Percentiles rank a stretch among this genome's conserved stretches.
These are phyloP conservation scores for Lathyrus oleraceus DNA, from an alignment of 306 rosid species.

Conservation along the genomic window DNA sequence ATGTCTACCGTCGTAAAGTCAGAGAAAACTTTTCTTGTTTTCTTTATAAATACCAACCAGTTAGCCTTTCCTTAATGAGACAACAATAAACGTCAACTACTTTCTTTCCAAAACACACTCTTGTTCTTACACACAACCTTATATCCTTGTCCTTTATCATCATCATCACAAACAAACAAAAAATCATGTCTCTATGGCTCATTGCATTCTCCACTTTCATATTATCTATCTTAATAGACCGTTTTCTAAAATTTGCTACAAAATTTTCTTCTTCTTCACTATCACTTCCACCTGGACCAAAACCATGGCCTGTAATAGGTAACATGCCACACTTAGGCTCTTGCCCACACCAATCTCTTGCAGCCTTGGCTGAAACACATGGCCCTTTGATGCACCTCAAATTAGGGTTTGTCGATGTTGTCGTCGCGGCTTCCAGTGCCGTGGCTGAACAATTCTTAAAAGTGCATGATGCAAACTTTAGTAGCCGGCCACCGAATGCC, in stretches of 20 bases:
- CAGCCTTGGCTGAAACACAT: slow-evolving; percentile 49
- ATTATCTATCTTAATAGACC: slow-evolving; percentile 31
- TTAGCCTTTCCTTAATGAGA: no score
- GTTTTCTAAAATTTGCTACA: slow-evolving; percentile 14
- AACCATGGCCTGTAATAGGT: slow-evolving; percentile 82
- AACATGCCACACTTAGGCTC: slow-evolving; percentile 76
- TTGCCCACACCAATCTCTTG: slow-evolving; percentile 69
- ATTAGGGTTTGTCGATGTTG: slow-evolving; percentile 58
- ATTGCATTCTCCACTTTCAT: slow-evolving; percentile 26
- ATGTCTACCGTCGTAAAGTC: no score
- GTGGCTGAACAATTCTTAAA: slow-evolving; percentile 76
- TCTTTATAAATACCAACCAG: no score
- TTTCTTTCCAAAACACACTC: no score
- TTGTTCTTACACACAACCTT: no score
- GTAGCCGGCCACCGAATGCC: slow-evolving; percentile 78
- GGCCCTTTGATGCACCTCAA: slow-evolving; percentile 84
- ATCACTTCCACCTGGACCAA: slow-evolving; percentile 76
- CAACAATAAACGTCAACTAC: no score
- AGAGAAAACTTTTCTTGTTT: no score
- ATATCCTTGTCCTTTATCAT: no score
- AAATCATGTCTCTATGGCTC: slow-evolving; percentile 35
- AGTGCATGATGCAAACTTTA: slow-evolving; percentile 66
- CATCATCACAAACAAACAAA: no score
- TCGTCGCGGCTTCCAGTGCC: slow-evolving; percentile 73
- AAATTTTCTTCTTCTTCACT: background rate